Evolutionary conservation across 1,284 basidiomycete species (phyloP).

Genomic region (Naganishia sp.): DNA sequence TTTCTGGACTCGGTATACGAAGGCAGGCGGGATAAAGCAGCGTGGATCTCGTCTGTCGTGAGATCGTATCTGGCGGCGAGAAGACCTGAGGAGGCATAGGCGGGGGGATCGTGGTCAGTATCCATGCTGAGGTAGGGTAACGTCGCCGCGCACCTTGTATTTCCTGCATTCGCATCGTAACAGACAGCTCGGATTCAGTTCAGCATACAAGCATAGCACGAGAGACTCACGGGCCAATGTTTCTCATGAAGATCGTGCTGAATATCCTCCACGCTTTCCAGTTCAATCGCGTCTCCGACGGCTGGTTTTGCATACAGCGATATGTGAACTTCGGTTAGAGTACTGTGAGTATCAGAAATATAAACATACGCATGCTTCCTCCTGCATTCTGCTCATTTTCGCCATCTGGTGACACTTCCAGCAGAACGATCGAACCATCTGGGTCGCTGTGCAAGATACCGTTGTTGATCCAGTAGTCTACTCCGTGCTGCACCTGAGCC

Average conservation of each 20-base stretch:
- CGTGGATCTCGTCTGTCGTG: constrained; percentile 20
- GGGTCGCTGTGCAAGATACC: constrained; percentile 72
- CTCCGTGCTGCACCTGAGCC: constrained; percentile 66
- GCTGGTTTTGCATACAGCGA: constrained; percentile 4
- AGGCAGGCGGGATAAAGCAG: constrained; percentile 9
- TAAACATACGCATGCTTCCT: background rate
- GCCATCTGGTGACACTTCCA: constrained; percentile 63
- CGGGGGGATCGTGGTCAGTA: too few relatives aligned
- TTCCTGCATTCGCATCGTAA: constrained; percentile 10
- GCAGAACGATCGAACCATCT: constrained; percentile 40
- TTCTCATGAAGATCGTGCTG: constrained; percentile 74
- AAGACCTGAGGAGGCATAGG: constrained; percentile 12
- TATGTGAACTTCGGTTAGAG: background rate
- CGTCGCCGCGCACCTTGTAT: constrained; percentile 22
- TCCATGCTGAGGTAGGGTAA: too few relatives aligned
- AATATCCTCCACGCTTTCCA: constrained; percentile 62
- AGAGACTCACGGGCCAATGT: constrained; percentile 29
- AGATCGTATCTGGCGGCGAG: constrained; percentile 9
- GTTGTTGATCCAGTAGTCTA: constrained; percentile 78
- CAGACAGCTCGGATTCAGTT: background rate
- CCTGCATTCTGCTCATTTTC: background rate
- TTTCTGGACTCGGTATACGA: constrained; percentile 20
- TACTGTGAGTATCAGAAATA: background rate
- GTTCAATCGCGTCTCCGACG: constrained; percentile 20
- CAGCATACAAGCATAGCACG: too few relatives aligned